Conservation (phyloP, 2,329 filamentous ascomycete genomes). For the Fusarium lyarnte region DNA sequence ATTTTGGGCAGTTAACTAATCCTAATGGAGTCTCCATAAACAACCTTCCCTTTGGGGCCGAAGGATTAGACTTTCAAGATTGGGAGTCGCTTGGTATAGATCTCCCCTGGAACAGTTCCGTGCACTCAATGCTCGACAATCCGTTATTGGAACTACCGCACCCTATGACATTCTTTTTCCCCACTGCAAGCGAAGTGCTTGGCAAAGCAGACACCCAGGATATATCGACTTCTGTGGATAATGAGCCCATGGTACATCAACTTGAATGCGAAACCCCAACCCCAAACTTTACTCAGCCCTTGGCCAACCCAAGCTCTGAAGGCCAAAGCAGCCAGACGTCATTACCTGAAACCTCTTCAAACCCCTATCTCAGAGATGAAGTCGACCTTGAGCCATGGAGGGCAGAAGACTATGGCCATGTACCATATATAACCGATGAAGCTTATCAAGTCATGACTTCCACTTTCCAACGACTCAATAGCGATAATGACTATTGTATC, state of each 20-base stretch:
- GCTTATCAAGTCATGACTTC: neutral
- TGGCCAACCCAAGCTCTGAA: neutral
- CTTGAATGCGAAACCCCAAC: neutral
- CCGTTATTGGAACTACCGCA: neutral
- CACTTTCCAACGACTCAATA: neutral
- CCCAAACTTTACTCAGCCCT: neutral
- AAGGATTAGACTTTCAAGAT: neutral
- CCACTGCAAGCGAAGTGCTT: neutral
- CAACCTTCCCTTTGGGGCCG: neutral
- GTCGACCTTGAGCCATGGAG: neutral
- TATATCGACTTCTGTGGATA: neutral
- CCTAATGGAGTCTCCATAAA: neutral
- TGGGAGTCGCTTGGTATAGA: neutral
- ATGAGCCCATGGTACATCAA: neutral
- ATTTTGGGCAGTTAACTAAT: neutral
- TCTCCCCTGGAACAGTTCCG: neutral
- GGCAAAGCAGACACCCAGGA: too few species aligned
- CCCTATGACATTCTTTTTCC: neutral
- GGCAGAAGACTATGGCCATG: neutral
- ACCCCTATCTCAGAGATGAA: neutral
- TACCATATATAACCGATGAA: neutral
- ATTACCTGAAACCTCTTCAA: too few species aligned
- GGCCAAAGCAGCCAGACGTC: neutral
- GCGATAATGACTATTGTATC: neutral
- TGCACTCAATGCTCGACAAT: neutral